phyloP scores from a whole-genome alignment of 2,329 filamentous ascomycete species.

The Paracoccidioides brasiliensis region DNA sequence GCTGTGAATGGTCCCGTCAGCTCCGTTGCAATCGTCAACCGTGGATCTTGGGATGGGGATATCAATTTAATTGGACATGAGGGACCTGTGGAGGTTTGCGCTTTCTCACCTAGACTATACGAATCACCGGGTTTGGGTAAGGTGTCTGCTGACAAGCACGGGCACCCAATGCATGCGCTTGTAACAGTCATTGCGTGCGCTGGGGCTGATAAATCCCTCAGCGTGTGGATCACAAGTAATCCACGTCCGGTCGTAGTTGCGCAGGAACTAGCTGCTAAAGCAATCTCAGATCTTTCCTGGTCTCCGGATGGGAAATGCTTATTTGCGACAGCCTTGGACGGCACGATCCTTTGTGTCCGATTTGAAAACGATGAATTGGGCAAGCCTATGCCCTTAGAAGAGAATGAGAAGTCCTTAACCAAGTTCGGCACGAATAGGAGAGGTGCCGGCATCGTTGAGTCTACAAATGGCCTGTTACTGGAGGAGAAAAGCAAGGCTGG shows the following conservation, averaged over 20 bases:
- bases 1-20: conserved; percentile 95
- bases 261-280: conserved; percentile 78
- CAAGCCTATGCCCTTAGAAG: conserved; percentile 69
- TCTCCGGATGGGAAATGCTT: conserved; percentile 79
- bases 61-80: conserved; percentile 97
- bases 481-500: conserved; percentile 88
- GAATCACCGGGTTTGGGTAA: conserved; percentile 50
- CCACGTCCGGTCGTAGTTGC: conserved; percentile 81
- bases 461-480: conserved; percentile 72
- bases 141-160: conserved; percentile 32
- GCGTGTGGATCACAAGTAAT: conserved; percentile 95
- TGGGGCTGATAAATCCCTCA: conserved; percentile 90
- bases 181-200: conserved; percentile 95
- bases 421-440: conserved; percentile 84
- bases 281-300: conserved; percentile 91
- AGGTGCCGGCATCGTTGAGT: conserved; percentile 82
- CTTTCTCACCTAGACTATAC: conserved; percentile 88
- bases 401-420: conserved; percentile 84
- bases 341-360: conserved; percentile 65
- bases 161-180: conserved; percentile 33
- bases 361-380: conserved; percentile 84
- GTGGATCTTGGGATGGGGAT: conserved; percentile 85
- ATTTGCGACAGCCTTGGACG: conserved; percentile 78
- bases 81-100: conserved; percentile 90
- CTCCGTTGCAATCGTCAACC: conserved; percentile 89